Conservation (phyloP, 306 rosid species). For the Corylus americana region DNA sequence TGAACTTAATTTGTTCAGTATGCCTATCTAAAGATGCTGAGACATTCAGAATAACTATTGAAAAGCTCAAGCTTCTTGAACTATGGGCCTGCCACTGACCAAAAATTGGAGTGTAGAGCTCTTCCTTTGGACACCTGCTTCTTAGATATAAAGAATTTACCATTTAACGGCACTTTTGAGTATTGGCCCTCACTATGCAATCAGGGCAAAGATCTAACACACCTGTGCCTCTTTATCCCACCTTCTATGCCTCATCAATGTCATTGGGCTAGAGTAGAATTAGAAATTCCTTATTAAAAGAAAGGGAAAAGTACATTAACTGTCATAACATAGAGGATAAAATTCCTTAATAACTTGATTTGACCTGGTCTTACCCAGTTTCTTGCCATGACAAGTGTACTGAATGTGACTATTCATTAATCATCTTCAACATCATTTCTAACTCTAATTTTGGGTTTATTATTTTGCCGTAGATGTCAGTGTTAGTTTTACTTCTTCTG, state of each 20-base stretch:
- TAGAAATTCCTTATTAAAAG: neutral
- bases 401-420: neutral
- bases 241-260: neutral
- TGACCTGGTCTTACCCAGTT: neutral
- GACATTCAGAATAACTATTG: neutral
- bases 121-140: neutral
- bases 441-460: neutral
- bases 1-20: neutral
- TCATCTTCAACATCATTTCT: constrained; percentile 6
- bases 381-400: neutral
- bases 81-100: neutral
- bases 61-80: neutral
- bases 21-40: neutral
- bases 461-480: neutral
- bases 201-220: neutral
- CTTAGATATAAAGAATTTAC: neutral
- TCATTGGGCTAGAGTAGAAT: neutral
- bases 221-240: neutral
- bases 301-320: neutral
- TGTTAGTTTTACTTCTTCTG: constrained; percentile 1
- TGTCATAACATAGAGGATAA: neutral
- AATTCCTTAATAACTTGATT: neutral
- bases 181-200: neutral
- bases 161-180: neutral
- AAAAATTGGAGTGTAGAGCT: neutral